A percentile compares a stretch with the other conserved stretches of the same genome.
phyloP scores from a whole-genome alignment of 2,329 filamentous ascomycete species.

The Elsinoe batatas region DNA sequence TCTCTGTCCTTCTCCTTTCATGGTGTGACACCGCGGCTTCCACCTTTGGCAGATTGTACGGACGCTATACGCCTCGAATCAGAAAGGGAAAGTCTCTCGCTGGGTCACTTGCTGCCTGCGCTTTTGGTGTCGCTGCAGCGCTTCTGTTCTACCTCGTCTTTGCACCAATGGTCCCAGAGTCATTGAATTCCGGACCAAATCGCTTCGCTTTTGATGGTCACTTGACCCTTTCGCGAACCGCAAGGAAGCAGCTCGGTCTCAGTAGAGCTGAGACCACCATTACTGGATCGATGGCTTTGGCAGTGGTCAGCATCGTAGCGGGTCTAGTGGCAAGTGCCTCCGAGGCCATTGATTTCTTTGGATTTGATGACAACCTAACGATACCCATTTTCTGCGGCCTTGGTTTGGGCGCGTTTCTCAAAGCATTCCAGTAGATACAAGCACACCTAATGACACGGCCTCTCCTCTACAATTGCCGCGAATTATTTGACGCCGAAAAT shows the following conservation, averaged over 20 bases:
- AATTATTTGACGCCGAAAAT: background rate
- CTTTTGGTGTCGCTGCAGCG: conserved; percentile 74
- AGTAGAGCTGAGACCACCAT: conserved; percentile 51
- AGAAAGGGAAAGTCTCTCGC: conserved; percentile 85
- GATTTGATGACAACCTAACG: conserved; percentile 95
- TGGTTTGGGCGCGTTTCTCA: conserved; percentile 86
- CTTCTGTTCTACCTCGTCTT: conserved; percentile 82
- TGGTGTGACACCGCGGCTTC: conserved; percentile 98
- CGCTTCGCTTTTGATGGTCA: conserved; percentile 73
- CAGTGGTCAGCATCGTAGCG: conserved; percentile 72
- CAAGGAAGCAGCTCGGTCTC: conserved; percentile 53
- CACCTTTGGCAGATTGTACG: conserved; percentile 84
- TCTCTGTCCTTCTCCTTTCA: conserved; percentile 80
- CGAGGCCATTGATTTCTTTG: conserved; percentile 83
- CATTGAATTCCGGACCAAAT: conserved; percentile 36
- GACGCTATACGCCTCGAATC: conserved; percentile 76
- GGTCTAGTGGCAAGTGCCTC: conserved; percentile 83
- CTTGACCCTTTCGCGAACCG: conserved; percentile 56
- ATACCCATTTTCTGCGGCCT: conserved; percentile 86
- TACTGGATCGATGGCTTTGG: conserved; percentile 62
- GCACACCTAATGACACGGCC: background rate
- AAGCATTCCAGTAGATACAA: conserved; percentile 54
- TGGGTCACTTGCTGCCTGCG: conserved; percentile 73
- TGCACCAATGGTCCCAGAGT: conserved; percentile 44
- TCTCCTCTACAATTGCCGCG: background rate